Evolutionary conservation across 129 eudicot species (phyloP).

Genomic region (Pittosporum tobira): DNA sequence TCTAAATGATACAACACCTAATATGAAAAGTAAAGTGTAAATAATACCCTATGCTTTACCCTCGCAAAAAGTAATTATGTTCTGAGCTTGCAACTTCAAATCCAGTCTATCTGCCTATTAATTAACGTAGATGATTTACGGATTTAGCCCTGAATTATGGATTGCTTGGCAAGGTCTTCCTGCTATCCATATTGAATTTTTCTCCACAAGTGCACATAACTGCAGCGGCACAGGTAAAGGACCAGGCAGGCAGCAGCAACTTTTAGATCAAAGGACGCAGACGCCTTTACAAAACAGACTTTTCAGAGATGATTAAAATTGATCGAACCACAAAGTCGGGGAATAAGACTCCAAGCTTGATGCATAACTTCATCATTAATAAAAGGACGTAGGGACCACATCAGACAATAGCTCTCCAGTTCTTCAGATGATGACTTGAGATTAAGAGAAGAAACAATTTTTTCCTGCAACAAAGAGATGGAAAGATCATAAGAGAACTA

Average conservation of each 20-base stretch:
- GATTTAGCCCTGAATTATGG: too few species aligned
- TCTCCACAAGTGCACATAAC: too few species aligned
- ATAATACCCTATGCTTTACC: too few species aligned
- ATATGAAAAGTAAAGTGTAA: too few species aligned
- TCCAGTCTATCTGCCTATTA: too few species aligned
- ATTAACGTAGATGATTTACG: too few species aligned
- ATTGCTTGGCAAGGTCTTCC: too few species aligned
- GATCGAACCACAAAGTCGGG: conserved; percentile 13
- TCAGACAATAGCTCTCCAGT: conserved; percentile 65
- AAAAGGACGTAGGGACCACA: conserved; percentile 89
- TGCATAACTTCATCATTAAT: conserved; percentile 59
- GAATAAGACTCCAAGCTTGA: conserved; percentile 63
- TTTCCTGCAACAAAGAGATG: conserved; percentile 33
- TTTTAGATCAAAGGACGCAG: neutral
- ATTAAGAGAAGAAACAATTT: conserved; percentile 53
- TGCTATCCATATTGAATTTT: too few species aligned
- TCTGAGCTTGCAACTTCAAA: too few species aligned
- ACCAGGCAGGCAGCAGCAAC: neutral
- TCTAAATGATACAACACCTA: too few species aligned
- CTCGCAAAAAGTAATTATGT: too few species aligned
- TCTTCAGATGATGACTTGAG: conserved; percentile 57
- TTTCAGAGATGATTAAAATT: neutral
- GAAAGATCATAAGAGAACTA: neutral
- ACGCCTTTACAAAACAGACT: neutral
- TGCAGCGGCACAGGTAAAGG: too few species aligned